Conservation (phyloP, 495 filamentous ascomycete genomes). For the Tuber umbilicatum region DNA sequence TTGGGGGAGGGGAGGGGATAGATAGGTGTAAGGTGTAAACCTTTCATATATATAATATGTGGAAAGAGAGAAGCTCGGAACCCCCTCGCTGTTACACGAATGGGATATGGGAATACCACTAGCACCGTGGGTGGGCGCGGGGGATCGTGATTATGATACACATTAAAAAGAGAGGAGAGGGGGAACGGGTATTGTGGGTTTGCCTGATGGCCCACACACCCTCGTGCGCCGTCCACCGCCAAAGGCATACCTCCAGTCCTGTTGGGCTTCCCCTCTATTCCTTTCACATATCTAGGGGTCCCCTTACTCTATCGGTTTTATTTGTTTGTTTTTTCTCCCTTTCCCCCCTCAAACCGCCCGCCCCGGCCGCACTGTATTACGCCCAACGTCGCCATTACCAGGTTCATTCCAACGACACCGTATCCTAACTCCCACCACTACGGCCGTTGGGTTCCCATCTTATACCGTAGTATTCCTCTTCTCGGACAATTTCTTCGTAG, state of each 20-base stretch:
- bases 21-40: not conserved
- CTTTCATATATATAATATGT: not conserved
- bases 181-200: not conserved
- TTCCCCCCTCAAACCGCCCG: not conserved
- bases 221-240: not conserved
- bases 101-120: not conserved
- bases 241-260: not conserved
- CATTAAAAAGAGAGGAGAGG: not conserved
- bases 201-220: not conserved
- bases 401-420: not conserved
- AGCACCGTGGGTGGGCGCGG: not conserved
- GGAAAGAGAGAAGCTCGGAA: not conserved
- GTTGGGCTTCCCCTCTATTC: not conserved
- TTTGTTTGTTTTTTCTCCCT: not conserved
- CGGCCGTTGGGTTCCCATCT: not conserved
- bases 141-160: not conserved
- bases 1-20: not conserved
- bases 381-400: not conserved
- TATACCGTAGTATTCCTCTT: conserved; percentile 15
- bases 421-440: not conserved
- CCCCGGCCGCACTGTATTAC: not conserved
- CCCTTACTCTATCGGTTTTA: not conserved
- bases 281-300: not conserved
- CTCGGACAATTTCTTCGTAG: conserved; percentile 35
- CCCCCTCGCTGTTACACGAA: not conserved